Conservation (phyloP, 352 stramenopile species). For the Globisporangium takayamanum region DNA sequence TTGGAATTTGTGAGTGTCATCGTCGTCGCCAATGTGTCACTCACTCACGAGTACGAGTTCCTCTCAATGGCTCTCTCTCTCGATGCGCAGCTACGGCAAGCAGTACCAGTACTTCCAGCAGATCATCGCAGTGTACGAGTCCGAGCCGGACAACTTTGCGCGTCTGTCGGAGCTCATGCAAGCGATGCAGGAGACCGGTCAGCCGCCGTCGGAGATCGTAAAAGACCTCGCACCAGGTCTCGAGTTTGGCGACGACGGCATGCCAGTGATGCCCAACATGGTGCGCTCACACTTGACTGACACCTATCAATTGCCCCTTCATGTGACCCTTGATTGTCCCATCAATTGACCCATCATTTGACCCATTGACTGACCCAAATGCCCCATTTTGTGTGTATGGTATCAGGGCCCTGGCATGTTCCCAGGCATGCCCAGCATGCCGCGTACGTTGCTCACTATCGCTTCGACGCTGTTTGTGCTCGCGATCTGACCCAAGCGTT, state of each 20-base stretch:
- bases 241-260: conserved; percentile 78
- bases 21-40: background rate
- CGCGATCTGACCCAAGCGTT: background rate
- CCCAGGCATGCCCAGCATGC: conserved; percentile 69
- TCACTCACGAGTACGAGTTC: background rate
- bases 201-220: conserved; percentile 96
- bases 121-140: conserved; percentile 96
- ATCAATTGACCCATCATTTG: too few species aligned
- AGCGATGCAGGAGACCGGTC: conserved; percentile 91
- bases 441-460: conserved; percentile 33
- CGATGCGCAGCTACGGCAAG: conserved; percentile 79
- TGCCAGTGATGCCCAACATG: conserved; percentile 95
- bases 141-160: conserved; percentile 94
- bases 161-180: conserved; percentile 97
- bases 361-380: conserved; percentile 1
- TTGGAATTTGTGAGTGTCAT: background rate
- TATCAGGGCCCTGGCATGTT: conserved; percentile 67
- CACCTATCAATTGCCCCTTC: too few species aligned
- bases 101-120: conserved; percentile 98
- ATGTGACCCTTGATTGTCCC: background rate
- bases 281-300: conserved; percentile 19
- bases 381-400: background rate
- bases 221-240: conserved; percentile 94
- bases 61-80: background rate
- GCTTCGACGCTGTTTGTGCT: background rate